Percentiles rank a stretch among this genome's conserved stretches.
These are phyloP conservation scores for Lasiodiplodia hormozganensis DNA, from an alignment of 2,329 filamentous ascomycete genomes.

Conservation along the genomic window DNA sequence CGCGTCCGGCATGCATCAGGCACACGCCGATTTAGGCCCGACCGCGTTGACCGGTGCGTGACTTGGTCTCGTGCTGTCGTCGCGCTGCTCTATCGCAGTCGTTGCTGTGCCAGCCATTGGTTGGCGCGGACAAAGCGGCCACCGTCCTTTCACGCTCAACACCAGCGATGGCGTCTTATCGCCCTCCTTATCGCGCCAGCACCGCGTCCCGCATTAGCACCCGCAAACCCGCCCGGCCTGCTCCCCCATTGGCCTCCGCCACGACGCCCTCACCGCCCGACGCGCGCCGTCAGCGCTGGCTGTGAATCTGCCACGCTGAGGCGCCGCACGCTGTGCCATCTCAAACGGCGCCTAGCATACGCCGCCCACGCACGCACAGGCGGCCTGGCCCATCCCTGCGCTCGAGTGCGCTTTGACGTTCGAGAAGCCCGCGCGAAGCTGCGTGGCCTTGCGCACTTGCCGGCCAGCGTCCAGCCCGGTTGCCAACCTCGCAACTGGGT, in stretches of 20 bases:
- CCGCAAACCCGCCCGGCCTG: not conserved
- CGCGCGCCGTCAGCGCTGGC: constrained; percentile 9
- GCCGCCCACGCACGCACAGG: not conserved
- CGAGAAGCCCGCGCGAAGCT: constrained; percentile 3
- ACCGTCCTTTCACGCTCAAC: constrained; percentile 10
- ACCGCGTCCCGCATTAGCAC: not conserved
- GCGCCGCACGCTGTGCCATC: constrained; percentile 3
- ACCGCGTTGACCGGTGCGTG: constrained; percentile 13
- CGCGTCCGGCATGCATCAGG: constrained; percentile 5
- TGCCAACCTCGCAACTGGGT: not conserved
- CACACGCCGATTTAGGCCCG: constrained; percentile 16
- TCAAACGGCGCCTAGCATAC: not conserved
- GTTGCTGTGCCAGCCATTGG: constrained; percentile 23
- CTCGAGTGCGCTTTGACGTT: not conserved
- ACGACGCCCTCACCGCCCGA: not conserved
- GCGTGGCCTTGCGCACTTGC: not conserved
- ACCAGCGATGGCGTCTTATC: constrained; percentile 24
- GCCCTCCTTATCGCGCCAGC: constrained; percentile 20
- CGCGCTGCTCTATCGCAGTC: constrained; percentile 12
- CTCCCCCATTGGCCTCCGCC: constrained; percentile 20
- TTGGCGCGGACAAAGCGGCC: constrained; percentile 13
- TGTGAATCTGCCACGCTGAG: constrained; percentile 14
- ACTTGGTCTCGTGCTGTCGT: constrained; percentile 24
- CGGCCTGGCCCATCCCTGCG: not conserved
- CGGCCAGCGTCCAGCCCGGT: not conserved